Percentiles rank a stretch among this genome's conserved stretches.
Conservation (phyloP, 2,329 filamentous ascomycete species). For the Alternaria solani region DNA sequence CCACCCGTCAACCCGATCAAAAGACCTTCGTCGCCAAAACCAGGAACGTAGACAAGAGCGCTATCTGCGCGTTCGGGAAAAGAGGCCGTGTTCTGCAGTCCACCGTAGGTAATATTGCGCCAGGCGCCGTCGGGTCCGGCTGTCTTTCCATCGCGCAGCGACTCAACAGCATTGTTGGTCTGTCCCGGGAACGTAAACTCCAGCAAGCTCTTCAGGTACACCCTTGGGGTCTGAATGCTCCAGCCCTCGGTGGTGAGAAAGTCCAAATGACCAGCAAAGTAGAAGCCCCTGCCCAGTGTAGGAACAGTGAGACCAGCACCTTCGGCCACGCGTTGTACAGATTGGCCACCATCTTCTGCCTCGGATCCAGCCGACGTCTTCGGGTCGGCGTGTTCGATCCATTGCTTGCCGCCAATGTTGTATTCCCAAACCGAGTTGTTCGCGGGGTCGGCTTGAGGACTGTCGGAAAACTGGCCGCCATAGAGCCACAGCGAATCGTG, state of each 20-base stretch:
- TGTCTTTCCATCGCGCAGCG: slow-evolving; percentile 61
- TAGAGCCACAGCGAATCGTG: slow-evolving; percentile 75
- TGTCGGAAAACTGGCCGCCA: slow-evolving; percentile 76
- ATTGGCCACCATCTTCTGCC: slow-evolving; percentile 63
- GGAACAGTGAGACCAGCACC: slow-evolving; percentile 76
- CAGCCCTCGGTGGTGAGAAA: slow-evolving; percentile 69
- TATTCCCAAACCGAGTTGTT: slow-evolving; percentile 75
- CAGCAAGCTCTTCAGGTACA: slow-evolving; percentile 77
- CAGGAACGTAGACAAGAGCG: slow-evolving; percentile 76
- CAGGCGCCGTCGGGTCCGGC: slow-evolving; percentile 71
- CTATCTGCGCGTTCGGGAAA: slow-evolving; percentile 80
- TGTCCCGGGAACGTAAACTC: slow-evolving; percentile 79
- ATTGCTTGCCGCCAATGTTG: slow-evolving; percentile 64
- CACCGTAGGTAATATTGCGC: slow-evolving; percentile 77
- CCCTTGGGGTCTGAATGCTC: slow-evolving; percentile 68
- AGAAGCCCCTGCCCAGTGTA: slow-evolving; percentile 75
- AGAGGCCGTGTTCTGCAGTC: slow-evolving; percentile 69
- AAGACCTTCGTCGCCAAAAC: slow-evolving; percentile 77
- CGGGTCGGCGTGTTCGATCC: slow-evolving; percentile 70
- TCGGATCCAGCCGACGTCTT: slow-evolving; percentile 70
- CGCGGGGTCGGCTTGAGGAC: slow-evolving; percentile 63
- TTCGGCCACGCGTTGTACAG: slow-evolving; percentile 75
- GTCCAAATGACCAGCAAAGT: slow-evolving; percentile 81
- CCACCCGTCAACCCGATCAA: slow-evolving; percentile 81
- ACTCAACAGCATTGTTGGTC: slow-evolving; percentile 68